A percentile compares a stretch with the other conserved stretches of the same genome.
Evolutionary conservation across 1,139 yeast genomes (phyloP).

Genomic region (Yamadazyma membranifaciens): DNA sequence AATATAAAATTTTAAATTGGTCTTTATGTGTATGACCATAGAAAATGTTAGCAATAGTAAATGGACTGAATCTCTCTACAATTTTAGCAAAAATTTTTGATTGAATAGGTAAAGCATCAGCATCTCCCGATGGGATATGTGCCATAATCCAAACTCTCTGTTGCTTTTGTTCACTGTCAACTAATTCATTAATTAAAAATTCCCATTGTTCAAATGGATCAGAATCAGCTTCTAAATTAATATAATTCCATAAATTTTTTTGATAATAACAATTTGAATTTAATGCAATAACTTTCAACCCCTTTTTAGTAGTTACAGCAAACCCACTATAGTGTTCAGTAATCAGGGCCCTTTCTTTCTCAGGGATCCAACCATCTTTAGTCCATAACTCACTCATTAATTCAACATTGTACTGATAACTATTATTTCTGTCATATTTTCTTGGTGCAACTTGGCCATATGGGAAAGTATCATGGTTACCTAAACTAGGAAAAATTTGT

Average conservation of each 20-base stretch:
- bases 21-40: conserved; percentile 75
- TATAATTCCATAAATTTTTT: conserved; percentile 62
- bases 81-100: conserved; percentile 56
- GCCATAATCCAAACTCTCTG: conserved; percentile 72
- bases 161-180: conserved; percentile 53
- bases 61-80: conserved; percentile 66
- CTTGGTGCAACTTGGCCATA: conserved; percentile 65
- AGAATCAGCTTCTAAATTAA: conserved; percentile 50
- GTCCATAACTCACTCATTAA: conserved; percentile 61
- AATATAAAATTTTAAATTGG: conserved; percentile 59
- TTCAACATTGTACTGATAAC: conserved; percentile 60
- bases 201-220: conserved; percentile 66
- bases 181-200: conserved; percentile 59
- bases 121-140: conserved; percentile 60
- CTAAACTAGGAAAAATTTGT: conserved; percentile 65
- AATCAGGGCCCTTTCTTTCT: conserved; percentile 19
- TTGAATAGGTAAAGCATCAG: conserved; percentile 61
- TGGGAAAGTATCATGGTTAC: conserved; percentile 75
- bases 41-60: conserved; percentile 65
- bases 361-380: conserved; percentile 37
- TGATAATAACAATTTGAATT: conserved; percentile 68
- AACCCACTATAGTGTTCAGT: conserved; percentile 59
- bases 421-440: conserved; percentile 34
- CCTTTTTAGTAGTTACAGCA: conserved; percentile 53
- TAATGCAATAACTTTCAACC: conserved; percentile 61